Evolutionary conservation across 1,284 basidiomycete genomes (phyloP), one percentile per base, ranked within the genome.

Genomic region (Blastosporella zonata): DNA sequence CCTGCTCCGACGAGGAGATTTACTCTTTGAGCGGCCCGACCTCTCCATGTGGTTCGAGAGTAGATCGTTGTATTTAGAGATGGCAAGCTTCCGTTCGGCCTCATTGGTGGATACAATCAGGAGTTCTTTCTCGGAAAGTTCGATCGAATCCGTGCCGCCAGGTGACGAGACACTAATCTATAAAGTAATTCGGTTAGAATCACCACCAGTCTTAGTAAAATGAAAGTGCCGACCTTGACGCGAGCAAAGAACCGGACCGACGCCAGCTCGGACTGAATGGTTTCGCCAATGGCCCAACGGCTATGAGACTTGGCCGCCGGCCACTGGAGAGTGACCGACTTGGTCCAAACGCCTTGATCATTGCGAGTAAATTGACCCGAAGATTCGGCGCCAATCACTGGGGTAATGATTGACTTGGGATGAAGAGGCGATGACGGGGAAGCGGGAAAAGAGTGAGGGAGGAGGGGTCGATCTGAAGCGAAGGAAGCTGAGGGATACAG

Each of bases 241-340:
- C 81, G 78, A 56, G 84, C 70, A 62, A 82, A 82, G 65, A 87
- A 90, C 58, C 75, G 78, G 42, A 90, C 76, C 36, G 78, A 75
- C n/a, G 78, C 81, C 54, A 87, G 63, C 39, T 79, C 74, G 35
- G 83, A 84, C 55, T 78, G 72, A 56, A 87, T 76, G 17, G 84
- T 84, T 68, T 90, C 87, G 13, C 87, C 87, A 50, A 87, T 75
- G 7, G 85, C 78, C 87, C 87, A 90, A 21, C 84, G 78, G 57
- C 75, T 79, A 49, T 75, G 75, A 6, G 84, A 80, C 59, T 83
- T 86, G 43, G 75, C 65, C 35, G 79, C 74, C 6, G 87, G 87
- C 82, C 87, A 87, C 56, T 84, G 82, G 31, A 88, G 65, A 6
- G 82, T 80, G 36, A 89, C 64, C 2, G 77, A 83, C 62, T 83